Percentiles rank a stretch among this genome's conserved stretches.
phyloP scores from a whole-genome alignment of 208 protist species.

The Wallacemonas collosoma region DNA sequence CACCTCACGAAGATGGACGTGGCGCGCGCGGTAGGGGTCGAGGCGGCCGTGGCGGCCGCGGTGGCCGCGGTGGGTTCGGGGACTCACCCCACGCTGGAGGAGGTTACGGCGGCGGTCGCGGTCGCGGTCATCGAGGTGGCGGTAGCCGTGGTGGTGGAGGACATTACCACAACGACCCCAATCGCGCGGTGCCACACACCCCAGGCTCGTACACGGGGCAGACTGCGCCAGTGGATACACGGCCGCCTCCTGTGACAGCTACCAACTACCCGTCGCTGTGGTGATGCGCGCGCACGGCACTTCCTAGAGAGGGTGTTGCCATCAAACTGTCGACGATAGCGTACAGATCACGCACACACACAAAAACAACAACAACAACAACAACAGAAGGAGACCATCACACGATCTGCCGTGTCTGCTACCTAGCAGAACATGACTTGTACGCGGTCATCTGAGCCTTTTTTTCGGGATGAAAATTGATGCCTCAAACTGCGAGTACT shows the following conservation, averaged over 20 bases:
- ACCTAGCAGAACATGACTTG: too few relatives aligned
- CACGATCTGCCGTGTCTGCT: too few relatives aligned
- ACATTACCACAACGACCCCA: slow-evolving; percentile 2
- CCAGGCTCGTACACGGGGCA: not conserved
- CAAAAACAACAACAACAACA: too few relatives aligned
- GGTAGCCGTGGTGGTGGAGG: slow-evolving; percentile 6
- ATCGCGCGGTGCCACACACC: not conserved
- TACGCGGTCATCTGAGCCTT: too few relatives aligned
- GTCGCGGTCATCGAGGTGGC: slow-evolving; percentile 12
- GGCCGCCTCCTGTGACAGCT: slow-evolving; percentile 7
- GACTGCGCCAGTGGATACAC: not conserved
- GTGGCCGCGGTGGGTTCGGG: not conserved
- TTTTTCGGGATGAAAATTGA: too few relatives aligned
- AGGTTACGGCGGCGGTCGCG: slow-evolving; percentile 11
- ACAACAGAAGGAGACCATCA: too few relatives aligned
- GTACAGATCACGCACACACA: too few relatives aligned
- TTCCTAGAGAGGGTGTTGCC: too few relatives aligned
- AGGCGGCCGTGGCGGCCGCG: slow-evolving; percentile 20
- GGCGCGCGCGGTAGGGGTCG: slow-evolving; percentile 11
- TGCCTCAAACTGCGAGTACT: too few relatives aligned
- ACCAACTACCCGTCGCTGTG: slow-evolving; percentile 5
- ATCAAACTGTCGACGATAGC: too few relatives aligned
- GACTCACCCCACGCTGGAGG: slow-evolving; percentile 6
- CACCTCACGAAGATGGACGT: slow-evolving; percentile 1
- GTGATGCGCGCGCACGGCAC: not conserved